Conservation (phyloP, 2,329 filamentous ascomycete genomes). For the Scedosporium dehoogii region DNA sequence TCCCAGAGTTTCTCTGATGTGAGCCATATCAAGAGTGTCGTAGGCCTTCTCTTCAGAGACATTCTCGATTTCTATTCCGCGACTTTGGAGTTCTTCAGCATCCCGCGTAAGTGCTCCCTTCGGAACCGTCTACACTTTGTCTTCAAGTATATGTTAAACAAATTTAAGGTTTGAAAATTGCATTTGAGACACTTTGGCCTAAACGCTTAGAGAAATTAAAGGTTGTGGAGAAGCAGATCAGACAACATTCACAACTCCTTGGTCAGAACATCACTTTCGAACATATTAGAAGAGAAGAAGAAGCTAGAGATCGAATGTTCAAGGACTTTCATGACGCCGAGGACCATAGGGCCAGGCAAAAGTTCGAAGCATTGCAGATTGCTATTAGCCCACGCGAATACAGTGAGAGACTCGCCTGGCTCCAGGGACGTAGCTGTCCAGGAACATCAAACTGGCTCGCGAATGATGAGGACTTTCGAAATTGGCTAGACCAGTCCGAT, state of each 20-base stretch:
- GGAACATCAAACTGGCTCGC: background rate
- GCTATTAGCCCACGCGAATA: background rate
- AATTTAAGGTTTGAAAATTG: background rate
- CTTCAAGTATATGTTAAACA: background rate
- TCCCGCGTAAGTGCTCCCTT: background rate
- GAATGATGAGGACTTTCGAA: background rate
- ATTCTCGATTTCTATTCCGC: slow-evolving; percentile 2
- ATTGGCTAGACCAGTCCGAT: background rate
- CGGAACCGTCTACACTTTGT: background rate
- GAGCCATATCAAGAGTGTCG: background rate
- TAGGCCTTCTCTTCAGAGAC: background rate
- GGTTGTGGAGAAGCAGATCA: background rate
- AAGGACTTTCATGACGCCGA: background rate
- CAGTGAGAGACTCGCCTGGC: background rate
- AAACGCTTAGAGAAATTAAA: background rate
- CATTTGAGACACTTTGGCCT: background rate
- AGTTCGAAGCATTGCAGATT: background rate
- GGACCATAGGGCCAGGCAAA: background rate
- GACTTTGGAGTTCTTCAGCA: background rate
- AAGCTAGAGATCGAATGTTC: background rate
- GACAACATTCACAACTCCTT: background rate
- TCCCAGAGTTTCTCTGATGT: background rate
- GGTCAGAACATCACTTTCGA: background rate
- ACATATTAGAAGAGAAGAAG: background rate
- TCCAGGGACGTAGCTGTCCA: background rate